These are phyloP conservation scores for Auricularia heimuer DNA, from an alignment of 768 basidiomycete genomes.

Conservation along the genomic window DNA sequence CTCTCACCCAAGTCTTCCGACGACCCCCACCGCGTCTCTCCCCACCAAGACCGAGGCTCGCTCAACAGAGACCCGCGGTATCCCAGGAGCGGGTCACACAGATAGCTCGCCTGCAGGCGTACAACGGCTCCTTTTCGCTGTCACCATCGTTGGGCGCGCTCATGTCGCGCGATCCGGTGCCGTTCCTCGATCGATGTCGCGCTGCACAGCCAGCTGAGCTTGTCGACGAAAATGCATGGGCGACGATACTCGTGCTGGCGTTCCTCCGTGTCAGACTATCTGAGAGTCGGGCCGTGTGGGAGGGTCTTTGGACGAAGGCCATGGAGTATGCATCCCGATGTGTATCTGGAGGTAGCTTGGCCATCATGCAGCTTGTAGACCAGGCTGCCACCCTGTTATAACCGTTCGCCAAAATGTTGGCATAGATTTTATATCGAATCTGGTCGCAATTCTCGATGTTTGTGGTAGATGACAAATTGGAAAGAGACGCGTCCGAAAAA, in stretches of 20 bases:
- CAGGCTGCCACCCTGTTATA: not conserved
- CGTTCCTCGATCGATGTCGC: not conserved
- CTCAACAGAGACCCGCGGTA: not conserved
- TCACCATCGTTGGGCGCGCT: constrained; percentile 24
- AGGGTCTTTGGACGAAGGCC: not conserved
- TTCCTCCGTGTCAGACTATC: not conserved
- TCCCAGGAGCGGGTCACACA: constrained; percentile 19
- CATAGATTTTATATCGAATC: too few species aligned
- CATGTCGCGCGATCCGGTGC: constrained; percentile 11
- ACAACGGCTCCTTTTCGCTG: constrained; percentile 39
- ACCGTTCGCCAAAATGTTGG: too few species aligned
- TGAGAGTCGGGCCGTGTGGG: not conserved
- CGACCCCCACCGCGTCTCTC: not conserved
- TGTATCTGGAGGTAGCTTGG: not conserved
- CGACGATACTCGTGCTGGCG: not conserved
- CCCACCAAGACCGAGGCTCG: not conserved
- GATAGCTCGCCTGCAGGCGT: constrained; percentile 30
- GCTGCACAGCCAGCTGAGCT: not conserved
- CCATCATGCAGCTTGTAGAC: not conserved
- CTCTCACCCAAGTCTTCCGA: not conserved
- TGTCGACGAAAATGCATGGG: not conserved
- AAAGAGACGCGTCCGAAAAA: too few species aligned
- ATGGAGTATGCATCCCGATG: not conserved
- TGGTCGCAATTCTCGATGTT: too few species aligned
- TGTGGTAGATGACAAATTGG: too few species aligned